Percentiles rank a stretch among this genome's conserved stretches.
Conservation (phyloP, 352 stramenopile genomes). For the Pythium guiyangense region DNA sequence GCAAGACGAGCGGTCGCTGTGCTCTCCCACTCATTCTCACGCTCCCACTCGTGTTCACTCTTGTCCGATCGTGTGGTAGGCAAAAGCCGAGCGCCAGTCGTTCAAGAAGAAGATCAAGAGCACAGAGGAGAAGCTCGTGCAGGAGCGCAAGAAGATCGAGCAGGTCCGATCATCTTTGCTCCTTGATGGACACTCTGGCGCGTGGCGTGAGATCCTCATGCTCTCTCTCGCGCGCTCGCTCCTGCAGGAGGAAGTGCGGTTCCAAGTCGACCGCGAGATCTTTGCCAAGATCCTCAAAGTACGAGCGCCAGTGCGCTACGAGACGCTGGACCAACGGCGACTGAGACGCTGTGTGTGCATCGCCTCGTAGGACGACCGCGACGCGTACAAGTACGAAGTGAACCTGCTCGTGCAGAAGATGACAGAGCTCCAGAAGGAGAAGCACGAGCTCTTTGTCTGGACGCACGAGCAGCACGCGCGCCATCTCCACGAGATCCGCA, state of each 20-base stretch:
- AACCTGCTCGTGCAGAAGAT: slow-evolving; percentile 66
- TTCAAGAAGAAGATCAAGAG: slow-evolving; percentile 82
- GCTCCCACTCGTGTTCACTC: not conserved
- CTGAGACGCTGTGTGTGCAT: not conserved
- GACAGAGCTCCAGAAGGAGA: slow-evolving; percentile 60
- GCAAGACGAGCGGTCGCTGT: too few species aligned
- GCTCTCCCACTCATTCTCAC: not conserved
- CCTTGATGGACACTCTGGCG: too few species aligned
- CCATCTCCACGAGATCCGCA: slow-evolving; percentile 79
- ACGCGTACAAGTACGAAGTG: slow-evolving; percentile 72
- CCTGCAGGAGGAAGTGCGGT: slow-evolving; percentile 64
- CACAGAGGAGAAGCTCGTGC: slow-evolving; percentile 49
- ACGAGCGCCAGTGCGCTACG: not conserved
- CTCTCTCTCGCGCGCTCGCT: too few species aligned
- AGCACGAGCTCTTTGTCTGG: slow-evolving; percentile 69
- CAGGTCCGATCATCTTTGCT: slow-evolving; percentile 27
- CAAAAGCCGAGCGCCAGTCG: slow-evolving; percentile 67
- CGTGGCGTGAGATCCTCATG: too few species aligned
- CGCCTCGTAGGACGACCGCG: slow-evolving; percentile 54
- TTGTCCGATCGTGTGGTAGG: slow-evolving; percentile 14
- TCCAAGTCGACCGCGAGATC: slow-evolving; percentile 81
- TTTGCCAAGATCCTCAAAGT: slow-evolving; percentile 84
- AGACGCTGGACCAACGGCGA: not conserved
- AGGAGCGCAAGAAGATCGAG: slow-evolving; percentile 64
- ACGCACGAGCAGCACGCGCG: slow-evolving; percentile 65